Percentiles rank a stretch among this genome's conserved stretches.
Evolutionary conservation across 228 moss, liverwort and hornwort species (phyloP).

Genomic region (Sphagnum fallax): DNA sequence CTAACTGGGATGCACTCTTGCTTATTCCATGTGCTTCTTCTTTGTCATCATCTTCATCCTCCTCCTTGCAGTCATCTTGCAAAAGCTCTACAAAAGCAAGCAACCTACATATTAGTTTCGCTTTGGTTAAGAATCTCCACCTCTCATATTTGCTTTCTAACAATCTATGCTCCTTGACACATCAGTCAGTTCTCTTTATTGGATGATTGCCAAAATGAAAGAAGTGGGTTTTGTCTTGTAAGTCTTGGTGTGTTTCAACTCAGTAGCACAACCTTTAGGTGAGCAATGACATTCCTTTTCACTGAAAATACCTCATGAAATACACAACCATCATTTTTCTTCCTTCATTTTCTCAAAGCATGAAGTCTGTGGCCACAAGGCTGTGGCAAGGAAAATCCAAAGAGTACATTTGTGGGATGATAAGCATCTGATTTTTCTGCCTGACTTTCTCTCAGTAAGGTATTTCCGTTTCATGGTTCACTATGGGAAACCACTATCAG

Average conservation of each 20-base stretch:
- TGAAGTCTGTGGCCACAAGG: too few relatives aligned
- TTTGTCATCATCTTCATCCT: slow-evolving; percentile 18
- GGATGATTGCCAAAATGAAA: neutral
- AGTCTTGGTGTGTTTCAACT: neutral
- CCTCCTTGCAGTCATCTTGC: slow-evolving; percentile 17
- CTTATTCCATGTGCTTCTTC: slow-evolving; percentile 1
- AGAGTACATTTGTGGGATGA: too few relatives aligned
- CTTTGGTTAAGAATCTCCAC: neutral
- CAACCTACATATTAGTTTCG: neutral
- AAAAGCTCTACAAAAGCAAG: slow-evolving; percentile 15
- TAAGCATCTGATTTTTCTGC: too few relatives aligned
- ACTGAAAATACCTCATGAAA: slow-evolving; percentile 11
- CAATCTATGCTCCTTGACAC: neutral
- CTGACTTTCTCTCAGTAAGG: too few relatives aligned
- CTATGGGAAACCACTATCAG: too few relatives aligned
- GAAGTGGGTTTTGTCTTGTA: neutral
- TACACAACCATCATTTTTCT: slow-evolving; percentile 16
- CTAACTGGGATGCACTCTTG: slow-evolving; percentile 4
- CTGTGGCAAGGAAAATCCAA: too few relatives aligned
- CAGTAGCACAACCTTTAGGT: neutral
- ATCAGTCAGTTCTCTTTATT: neutral
- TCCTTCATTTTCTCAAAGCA: slow-evolving; percentile 12
- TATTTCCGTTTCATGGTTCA: too few relatives aligned
- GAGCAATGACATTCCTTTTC: neutral
- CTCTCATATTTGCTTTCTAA: neutral